Evolutionary conservation across 495 filamentous ascomycete species (phyloP).

Genomic region (Echria macrotheca): DNA sequence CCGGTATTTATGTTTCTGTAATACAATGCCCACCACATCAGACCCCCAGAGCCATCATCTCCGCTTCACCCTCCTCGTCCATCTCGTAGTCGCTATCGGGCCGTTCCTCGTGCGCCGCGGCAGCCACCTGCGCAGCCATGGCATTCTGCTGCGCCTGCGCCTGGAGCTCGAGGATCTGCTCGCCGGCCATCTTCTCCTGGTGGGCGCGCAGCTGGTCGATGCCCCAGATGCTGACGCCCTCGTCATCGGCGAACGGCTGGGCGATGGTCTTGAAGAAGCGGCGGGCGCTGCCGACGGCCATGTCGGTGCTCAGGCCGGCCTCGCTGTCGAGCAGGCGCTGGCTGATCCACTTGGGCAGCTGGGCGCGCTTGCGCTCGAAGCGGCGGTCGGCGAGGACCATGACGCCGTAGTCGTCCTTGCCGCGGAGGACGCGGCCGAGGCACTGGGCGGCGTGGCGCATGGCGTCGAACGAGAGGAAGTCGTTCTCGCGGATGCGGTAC

Average conservation of each 20-base stretch:
- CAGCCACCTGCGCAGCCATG: slow-evolving; percentile 15
- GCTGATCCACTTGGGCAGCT: slow-evolving; percentile 97
- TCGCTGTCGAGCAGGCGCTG: slow-evolving; percentile 79
- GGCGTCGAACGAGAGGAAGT: slow-evolving; percentile 97
- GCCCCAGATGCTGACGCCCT: slow-evolving; percentile 90
- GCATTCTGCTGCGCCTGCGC: slow-evolving; percentile 19
- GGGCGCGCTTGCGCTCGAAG: slow-evolving; percentile 80
- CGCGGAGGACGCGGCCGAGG: slow-evolving; percentile 87
- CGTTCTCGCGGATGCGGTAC: slow-evolving; percentile 94
- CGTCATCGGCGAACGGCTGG: slow-evolving; percentile 74
- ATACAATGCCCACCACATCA: too few relatives aligned
- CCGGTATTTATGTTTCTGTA: too few relatives aligned
- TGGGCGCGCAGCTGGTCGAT: slow-evolving; percentile 68
- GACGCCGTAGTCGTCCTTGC: slow-evolving; percentile 97
- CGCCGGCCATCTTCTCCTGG: slow-evolving; percentile 69
- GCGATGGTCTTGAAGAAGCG: slow-evolving; percentile 87
- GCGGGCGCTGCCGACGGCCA: slow-evolving; percentile 84
- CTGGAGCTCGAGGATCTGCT: slow-evolving; percentile 42
- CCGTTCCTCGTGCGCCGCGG: slow-evolving; percentile 4
- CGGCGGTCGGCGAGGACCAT: slow-evolving; percentile 95
- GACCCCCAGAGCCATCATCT: slow-evolving; percentile 64
- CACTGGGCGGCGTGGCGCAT: slow-evolving; percentile 99
- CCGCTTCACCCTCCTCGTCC: slow-evolving; percentile 56
- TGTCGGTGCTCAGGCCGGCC: slow-evolving; percentile 86
- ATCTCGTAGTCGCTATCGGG: slow-evolving; percentile 51